Evolutionary conservation across 2,329 filamentous ascomycete genomes (phyloP).

Genomic region (Didymella exigua): DNA sequence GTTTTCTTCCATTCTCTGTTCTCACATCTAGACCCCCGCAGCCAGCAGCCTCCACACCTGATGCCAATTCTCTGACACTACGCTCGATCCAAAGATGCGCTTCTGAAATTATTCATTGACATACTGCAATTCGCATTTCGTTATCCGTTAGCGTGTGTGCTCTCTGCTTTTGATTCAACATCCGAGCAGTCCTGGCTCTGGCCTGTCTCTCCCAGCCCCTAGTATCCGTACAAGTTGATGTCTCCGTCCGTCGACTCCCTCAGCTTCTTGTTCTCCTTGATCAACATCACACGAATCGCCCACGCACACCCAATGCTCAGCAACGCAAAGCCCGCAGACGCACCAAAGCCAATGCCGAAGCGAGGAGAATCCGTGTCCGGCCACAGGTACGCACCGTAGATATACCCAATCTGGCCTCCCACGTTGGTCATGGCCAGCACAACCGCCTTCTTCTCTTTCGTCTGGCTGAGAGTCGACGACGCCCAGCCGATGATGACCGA

Average conservation of each 20-base stretch:
- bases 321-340: conserved; percentile 36
- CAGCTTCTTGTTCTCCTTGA: conserved; percentile 37
- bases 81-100: neutral
- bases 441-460: conserved; percentile 41
- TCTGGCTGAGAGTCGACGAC: conserved; percentile 34
- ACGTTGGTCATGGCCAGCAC: conserved; percentile 41
- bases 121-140: neutral
- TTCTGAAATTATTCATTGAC: neutral
- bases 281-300: conserved; percentile 32
- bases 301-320: conserved; percentile 38
- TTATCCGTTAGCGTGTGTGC: neutral
- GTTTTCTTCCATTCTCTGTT: neutral
- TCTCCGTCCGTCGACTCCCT: conserved; percentile 32
- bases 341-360: conserved; percentile 38
- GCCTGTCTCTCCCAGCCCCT: neutral
- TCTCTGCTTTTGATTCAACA: neutral
- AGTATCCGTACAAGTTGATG: conserved; percentile 40
- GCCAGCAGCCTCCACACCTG: neutral
- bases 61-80: neutral
- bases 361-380: conserved; percentile 32
- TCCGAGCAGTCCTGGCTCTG: neutral
- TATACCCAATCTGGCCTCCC: conserved; percentile 37
- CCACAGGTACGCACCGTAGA: conserved; percentile 39
- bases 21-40: too few relatives aligned
- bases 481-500: conserved; percentile 42